These are phyloP conservation scores for Neurospora sp. DNA, from an alignment of 495 filamentous ascomycete genomes.

Conservation along the genomic window DNA sequence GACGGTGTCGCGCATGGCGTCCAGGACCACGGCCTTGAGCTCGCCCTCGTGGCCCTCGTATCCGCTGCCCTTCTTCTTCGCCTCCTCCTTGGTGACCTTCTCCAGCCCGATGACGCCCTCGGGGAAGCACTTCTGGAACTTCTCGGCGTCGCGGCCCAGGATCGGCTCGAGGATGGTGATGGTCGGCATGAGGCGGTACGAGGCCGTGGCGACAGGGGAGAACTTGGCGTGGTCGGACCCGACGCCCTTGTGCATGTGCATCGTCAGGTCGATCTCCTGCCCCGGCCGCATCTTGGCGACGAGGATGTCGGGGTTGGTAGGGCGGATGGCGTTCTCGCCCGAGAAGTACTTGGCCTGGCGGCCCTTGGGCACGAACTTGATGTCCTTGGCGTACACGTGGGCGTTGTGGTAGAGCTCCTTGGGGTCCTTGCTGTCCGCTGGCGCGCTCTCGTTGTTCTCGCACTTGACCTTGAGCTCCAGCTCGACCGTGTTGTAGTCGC, in stretches of 20 bases:
- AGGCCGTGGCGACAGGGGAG: constrained; percentile 89
- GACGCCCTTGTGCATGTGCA: constrained; percentile 88
- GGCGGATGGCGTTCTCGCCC: constrained; percentile 52
- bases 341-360: constrained; percentile 60
- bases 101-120: constrained; percentile 77
- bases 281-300: constrained; percentile 90
- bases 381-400: constrained; percentile 76
- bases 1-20: constrained; percentile 86
- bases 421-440: constrained; percentile 64
- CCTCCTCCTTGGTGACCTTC: constrained; percentile 58
- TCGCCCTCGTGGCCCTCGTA: constrained; percentile 66
- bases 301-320: constrained; percentile 85
- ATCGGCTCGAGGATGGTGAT: constrained; percentile 79
- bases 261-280: constrained; percentile 69
- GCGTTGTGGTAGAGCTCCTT: constrained; percentile 72
- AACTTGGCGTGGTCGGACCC: constrained; percentile 96
- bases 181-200: constrained; percentile 79
- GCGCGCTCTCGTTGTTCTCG: constrained; percentile 61
- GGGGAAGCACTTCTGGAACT: constrained; percentile 87
- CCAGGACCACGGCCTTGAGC: constrained; percentile 72
- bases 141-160: constrained; percentile 71
- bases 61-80: constrained; percentile 45
- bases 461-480: constrained; percentile 66
- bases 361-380: constrained; percentile 65
- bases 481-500: constrained; percentile 72